Percentiles rank a stretch among this genome's conserved stretches.
These are phyloP conservation scores for Arachnomyces sp. DNA, from an alignment of 2,329 filamentous ascomycete genomes.

Conservation along the genomic window DNA sequence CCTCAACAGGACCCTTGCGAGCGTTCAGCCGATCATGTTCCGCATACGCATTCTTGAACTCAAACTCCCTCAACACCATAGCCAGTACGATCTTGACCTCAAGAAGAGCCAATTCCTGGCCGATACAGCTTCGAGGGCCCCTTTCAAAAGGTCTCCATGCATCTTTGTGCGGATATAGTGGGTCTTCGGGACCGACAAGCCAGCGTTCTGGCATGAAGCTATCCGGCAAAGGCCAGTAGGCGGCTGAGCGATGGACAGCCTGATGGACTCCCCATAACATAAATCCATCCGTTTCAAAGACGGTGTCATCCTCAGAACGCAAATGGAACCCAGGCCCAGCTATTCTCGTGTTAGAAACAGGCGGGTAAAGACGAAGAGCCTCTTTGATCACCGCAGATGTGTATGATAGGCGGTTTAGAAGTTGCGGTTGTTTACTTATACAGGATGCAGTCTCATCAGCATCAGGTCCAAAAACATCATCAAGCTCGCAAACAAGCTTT, in stretches of 20 bases:
- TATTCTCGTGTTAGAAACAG: conserved; percentile 14
- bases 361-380: conserved; percentile 46
- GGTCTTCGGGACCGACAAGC: conserved; percentile 22
- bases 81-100: conserved; percentile 47
- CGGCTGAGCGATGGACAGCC: too few relatives aligned
- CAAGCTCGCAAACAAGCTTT: conserved; percentile 43
- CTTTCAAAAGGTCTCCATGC: conserved; percentile 51
- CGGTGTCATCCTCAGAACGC: too few relatives aligned
- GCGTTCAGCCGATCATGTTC: too few relatives aligned
- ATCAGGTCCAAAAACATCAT: conserved; percentile 43
- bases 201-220: conserved; percentile 46
- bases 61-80: conserved; percentile 44
- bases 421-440: conserved; percentile 36
- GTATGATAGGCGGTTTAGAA: conserved; percentile 47
- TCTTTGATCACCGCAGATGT: conserved; percentile 50
- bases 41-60: conserved; percentile 40
- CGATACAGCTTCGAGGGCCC: conserved; percentile 51
- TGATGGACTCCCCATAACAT: too few relatives aligned
- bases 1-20: too few relatives aligned
- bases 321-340: conserved; percentile 1
- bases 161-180: conserved; percentile 33
- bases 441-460: conserved; percentile 26
- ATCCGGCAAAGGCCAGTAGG: too few relatives aligned
- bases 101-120: conserved; percentile 48
- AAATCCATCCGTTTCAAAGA: too few relatives aligned